Evolutionary conservation across 2,329 filamentous ascomycete species (phyloP).

Genomic region (Fonsecaea erecta): DNA sequence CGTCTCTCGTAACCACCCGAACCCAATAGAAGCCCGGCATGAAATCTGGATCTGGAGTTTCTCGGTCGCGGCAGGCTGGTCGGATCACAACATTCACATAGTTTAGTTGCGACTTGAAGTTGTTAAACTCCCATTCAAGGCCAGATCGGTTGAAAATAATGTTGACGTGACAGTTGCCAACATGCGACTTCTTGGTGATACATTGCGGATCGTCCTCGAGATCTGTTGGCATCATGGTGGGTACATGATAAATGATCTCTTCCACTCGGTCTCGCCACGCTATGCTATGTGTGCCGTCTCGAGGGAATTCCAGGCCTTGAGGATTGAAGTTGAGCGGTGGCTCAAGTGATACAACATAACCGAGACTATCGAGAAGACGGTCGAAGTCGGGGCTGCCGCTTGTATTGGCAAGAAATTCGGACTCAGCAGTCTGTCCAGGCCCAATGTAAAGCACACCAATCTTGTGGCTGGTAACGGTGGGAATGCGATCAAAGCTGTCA

Average conservation of each 20-base stretch:
- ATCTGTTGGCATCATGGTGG: slow-evolving; percentile 96
- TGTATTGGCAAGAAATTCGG: slow-evolving; percentile 83
- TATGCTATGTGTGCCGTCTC: slow-evolving; percentile 85
- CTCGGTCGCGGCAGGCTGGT: slow-evolving; percentile 63
- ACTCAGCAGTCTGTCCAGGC: slow-evolving; percentile 79
- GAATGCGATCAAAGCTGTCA: slow-evolving; percentile 79
- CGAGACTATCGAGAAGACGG: slow-evolving; percentile 79
- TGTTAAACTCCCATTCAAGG: slow-evolving; percentile 84
- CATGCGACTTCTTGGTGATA: slow-evolving; percentile 87
- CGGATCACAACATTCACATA: slow-evolving; percentile 96
- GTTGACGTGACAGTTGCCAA: slow-evolving; percentile 97
- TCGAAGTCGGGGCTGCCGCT: slow-evolving; percentile 87
- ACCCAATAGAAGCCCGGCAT: slow-evolving; percentile 75
- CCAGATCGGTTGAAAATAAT: slow-evolving; percentile 98
- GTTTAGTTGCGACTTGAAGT: slow-evolving; percentile 93
- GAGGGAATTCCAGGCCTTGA: slow-evolving; percentile 82
- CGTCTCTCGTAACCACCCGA: slow-evolving; percentile 82
- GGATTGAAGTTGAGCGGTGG: slow-evolving; percentile 82
- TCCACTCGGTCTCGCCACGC: slow-evolving; percentile 95
- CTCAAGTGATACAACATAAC: slow-evolving; percentile 78
- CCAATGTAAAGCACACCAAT: slow-evolving; percentile 93
- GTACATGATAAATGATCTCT: slow-evolving; percentile 93
- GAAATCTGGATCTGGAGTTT: slow-evolving; percentile 42
- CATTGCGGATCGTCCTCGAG: slow-evolving; percentile 74
- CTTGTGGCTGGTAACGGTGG: slow-evolving; percentile 93